A percentile compares a stretch with the other conserved stretches of the same genome.
Evolutionary conservation across 768 basidiomycete species (phyloP).

Genomic region (Pisolithus microcarpus): DNA sequence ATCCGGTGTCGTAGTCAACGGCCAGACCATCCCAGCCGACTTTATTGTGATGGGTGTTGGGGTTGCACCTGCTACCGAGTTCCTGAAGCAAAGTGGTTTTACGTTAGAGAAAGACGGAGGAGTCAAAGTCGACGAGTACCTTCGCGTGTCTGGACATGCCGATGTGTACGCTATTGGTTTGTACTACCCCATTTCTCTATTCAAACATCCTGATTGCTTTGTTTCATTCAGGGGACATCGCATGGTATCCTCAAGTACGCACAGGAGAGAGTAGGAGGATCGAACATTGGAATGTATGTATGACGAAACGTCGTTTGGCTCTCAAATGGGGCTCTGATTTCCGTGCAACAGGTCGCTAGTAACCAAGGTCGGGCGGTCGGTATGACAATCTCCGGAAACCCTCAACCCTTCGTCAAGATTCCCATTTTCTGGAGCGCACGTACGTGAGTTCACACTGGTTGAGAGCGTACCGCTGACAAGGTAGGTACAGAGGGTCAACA

Average conservation of each 20-base stretch:
- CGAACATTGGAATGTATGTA: slow-evolving; percentile 93
- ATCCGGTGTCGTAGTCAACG: slow-evolving; percentile 59
- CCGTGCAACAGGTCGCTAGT: slow-evolving; percentile 54
- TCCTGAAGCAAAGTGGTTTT: slow-evolving; percentile 65
- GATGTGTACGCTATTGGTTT: slow-evolving; percentile 66
- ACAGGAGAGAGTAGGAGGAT: slow-evolving; percentile 52
- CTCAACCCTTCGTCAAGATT: slow-evolving; percentile 65
- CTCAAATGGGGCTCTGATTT: not conserved
- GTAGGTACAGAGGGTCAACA: slow-evolving; percentile 65
- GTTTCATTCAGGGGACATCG: slow-evolving; percentile 58
- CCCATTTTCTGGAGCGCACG: slow-evolving; percentile 91
- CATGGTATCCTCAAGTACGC: slow-evolving; percentile 59
- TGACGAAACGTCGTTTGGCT: not conserved
- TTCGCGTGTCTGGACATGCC: slow-evolving; percentile 48
- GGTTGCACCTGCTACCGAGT: slow-evolving; percentile 75
- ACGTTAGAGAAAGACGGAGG: slow-evolving; percentile 70
- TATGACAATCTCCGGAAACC: slow-evolving; percentile 58
- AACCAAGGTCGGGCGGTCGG: slow-evolving; percentile 86
- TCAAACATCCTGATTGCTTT: not conserved
- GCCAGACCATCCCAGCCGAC: slow-evolving; percentile 60
- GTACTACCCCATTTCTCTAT: not conserved
- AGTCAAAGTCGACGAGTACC: slow-evolving; percentile 66
- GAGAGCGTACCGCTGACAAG: not conserved
- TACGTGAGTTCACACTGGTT: slow-evolving; percentile 31
- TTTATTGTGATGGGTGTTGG: slow-evolving; percentile 83